phyloP scores from a whole-genome alignment of 257 asterid genomes.

The Voacanga thouarsii region DNA sequence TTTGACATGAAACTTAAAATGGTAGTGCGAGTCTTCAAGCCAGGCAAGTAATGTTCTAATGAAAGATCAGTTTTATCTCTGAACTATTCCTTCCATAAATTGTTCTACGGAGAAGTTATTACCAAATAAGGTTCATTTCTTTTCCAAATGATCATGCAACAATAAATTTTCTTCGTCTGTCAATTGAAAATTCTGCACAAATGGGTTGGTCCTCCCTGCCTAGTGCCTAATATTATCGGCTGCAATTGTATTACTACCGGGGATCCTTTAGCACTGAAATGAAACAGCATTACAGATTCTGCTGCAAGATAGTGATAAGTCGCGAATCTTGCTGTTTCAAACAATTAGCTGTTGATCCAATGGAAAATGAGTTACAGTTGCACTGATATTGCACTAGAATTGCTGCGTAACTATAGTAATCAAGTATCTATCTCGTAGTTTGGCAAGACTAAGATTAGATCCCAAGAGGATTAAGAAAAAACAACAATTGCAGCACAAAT shows the following conservation, averaged over 20 bases:
- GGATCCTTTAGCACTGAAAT: neutral
- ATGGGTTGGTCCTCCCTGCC: neutral
- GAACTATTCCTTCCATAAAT: constrained; percentile 7
- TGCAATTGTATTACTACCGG: neutral
- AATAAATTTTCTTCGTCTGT: constrained; percentile 2
- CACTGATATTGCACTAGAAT: too few relatives aligned
- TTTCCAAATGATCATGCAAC: constrained; percentile 12
- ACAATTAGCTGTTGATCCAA: neutral
- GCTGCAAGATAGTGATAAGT: neutral
- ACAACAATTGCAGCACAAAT: constrained; percentile 6
- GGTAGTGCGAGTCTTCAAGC: constrained; percentile 2
- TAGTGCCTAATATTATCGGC: neutral
- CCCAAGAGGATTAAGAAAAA: neutral
- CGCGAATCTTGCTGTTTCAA: neutral
- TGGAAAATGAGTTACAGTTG: too few relatives aligned
- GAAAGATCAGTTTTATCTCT: neutral
- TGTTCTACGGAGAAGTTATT: neutral
- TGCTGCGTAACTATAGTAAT: neutral
- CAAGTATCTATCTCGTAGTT: neutral
- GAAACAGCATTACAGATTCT: neutral
- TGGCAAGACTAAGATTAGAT: neutral
- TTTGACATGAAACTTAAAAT: constrained; percentile 9
- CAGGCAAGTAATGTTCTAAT: constrained; percentile 17
- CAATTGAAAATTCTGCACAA: neutral
- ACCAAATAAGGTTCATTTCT: constrained; percentile 16